Evolutionary conservation across 306 rosid species (phyloP).

Genomic region (Betula pendula): DNA sequence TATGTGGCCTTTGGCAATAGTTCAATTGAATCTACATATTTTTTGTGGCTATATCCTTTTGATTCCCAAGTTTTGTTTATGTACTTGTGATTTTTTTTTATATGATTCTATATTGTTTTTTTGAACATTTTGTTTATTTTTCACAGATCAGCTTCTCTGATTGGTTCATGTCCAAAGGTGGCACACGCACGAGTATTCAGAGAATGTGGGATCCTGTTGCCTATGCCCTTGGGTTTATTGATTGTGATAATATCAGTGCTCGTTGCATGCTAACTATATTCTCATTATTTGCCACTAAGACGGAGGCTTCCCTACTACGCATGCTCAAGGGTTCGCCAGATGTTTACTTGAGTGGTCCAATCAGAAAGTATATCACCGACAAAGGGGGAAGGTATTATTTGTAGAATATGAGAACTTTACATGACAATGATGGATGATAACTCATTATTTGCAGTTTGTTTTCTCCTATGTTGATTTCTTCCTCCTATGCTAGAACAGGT

Average conservation of each 20-base stretch:
- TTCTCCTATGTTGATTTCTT: conserved; percentile 4
- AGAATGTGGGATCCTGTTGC: conserved; percentile 99
- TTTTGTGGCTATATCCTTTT: background rate
- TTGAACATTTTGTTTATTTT: conserved; percentile 18
- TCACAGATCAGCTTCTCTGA: conserved; percentile 93
- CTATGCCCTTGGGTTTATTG: conserved; percentile 97
- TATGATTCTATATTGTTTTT: conserved; percentile 14
- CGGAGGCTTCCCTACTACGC: conserved; percentile 94
- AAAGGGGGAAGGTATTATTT: conserved; percentile 84
- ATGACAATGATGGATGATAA: conserved; percentile 2
- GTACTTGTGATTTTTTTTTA: conserved; percentile 3
- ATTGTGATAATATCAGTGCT: conserved; percentile 96
- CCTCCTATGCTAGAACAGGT: conserved; percentile 56
- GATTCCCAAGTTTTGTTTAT: background rate
- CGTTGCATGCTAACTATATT: conserved; percentile 99
- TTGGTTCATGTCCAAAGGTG: conserved; percentile 99
- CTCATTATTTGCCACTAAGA: conserved; percentile 93
- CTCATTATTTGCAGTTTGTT: conserved; percentile 9
- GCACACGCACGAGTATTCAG: conserved; percentile 81
- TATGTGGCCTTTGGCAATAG: conserved; percentile 9
- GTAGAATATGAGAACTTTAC: conserved; percentile 8
- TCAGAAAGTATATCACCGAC: conserved; percentile 82
- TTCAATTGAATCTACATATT: conserved; percentile 6
- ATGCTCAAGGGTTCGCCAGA: conserved; percentile 99
- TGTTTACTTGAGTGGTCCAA: conserved; percentile 90